Evolutionary conservation across 192 early-diverging fungal species (phyloP).

Genomic region (Rhizophagus sp.): DNA sequence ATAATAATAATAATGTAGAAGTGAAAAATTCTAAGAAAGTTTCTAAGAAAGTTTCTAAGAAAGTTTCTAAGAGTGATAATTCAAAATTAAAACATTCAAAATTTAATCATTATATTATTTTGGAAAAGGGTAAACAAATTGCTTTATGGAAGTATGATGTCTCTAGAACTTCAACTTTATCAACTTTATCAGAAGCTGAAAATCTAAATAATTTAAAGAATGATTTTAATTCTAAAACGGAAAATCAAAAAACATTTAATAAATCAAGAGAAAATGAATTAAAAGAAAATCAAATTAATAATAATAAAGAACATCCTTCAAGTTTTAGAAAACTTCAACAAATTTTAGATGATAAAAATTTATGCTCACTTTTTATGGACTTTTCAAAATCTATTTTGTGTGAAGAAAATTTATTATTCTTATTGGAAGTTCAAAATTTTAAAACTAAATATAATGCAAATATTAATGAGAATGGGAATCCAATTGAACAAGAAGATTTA

Average conservation of each 20-base stretch:
- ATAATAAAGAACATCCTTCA: conserved; percentile 37
- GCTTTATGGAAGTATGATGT: conserved; percentile 36
- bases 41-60: not conserved
- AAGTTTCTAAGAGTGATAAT: not conserved
- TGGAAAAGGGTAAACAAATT: conserved; percentile 34
- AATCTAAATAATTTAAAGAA: too few species aligned
- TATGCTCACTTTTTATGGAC: conserved; percentile 62
- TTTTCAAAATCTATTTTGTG: conserved; percentile 68
- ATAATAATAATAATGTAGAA: not conserved
- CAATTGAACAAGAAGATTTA: conserved; percentile 42
- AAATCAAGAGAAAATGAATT: too few species aligned
- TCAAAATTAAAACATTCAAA: conserved; percentile 29
- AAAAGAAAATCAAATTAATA: not conserved
- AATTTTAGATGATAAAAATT: conserved; percentile 55
- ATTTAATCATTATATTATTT: conserved; percentile 38
- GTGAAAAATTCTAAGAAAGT: not conserved
- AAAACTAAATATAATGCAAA: conserved; percentile 37
- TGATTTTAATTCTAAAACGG: too few species aligned
- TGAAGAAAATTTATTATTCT: conserved; percentile 73
- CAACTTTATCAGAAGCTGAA: too few species aligned
- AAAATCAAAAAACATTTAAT: too few species aligned
- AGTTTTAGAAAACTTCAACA: conserved; percentile 57
- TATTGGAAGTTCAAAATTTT: conserved; percentile 60
- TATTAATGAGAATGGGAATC: conserved; percentile 1
- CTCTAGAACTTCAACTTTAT: not conserved